Conservation (phyloP, 1,139 yeast species). For the Suhomyces maxii region DNA sequence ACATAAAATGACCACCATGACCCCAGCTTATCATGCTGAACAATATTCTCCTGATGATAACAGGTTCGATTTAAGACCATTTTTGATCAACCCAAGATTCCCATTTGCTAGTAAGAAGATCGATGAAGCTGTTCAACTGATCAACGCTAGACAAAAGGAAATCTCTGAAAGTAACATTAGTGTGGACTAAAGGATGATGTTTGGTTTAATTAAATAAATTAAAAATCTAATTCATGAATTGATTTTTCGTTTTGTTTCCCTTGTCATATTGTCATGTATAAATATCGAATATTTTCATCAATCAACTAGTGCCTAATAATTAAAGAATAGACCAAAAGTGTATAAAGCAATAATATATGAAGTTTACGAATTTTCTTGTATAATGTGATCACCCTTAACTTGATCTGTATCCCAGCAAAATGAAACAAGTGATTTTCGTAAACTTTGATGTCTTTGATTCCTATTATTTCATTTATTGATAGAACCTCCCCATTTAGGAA, state of each 20-base stretch:
- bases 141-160: conserved; percentile 40
- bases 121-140: conserved; percentile 64
- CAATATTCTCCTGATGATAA: conserved; percentile 98
- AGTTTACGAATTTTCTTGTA: too few relatives aligned
- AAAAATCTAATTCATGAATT: not conserved
- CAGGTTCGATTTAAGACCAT: conserved; percentile 92
- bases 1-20: conserved; percentile 93
- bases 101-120: conserved; percentile 89
- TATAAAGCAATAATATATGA: too few relatives aligned
- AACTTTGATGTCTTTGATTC: not conserved
- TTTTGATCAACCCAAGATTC: conserved; percentile 86
- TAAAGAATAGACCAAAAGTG: too few relatives aligned
- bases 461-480: conserved; percentile 23
- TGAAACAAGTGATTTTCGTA: too few relatives aligned
- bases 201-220: not conserved
- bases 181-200: conserved; percentile 11
- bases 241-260: too few relatives aligned
- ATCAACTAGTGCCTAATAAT: too few relatives aligned
- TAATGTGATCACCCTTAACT: too few relatives aligned
- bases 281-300: too few relatives aligned
- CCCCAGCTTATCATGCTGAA: conserved; percentile 97
- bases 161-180: conserved; percentile 18
- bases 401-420: too few relatives aligned
- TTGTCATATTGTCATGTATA: not conserved
- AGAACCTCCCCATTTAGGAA: conserved; percentile 55